Evolutionary conservation across 768 basidiomycete genomes (phyloP).

Genomic region (Tubosaeta sp.): DNA sequence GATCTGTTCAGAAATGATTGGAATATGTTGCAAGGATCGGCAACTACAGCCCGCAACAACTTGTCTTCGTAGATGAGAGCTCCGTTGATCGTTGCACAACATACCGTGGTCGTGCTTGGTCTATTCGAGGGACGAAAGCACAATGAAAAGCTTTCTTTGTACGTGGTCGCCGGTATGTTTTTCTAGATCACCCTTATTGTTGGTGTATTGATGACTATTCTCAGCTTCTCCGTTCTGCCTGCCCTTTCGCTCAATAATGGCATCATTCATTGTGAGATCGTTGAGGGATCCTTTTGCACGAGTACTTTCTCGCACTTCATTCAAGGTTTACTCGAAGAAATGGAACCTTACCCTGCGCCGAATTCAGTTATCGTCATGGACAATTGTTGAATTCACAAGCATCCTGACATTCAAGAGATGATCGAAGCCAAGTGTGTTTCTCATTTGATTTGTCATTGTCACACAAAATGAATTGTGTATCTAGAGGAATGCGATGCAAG

Average conservation of each 20-base stretch:
- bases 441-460: not conserved
- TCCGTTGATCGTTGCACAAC: not conserved
- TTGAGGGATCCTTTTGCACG: slow-evolving; percentile 1
- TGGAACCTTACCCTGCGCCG: not conserved
- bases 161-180: not conserved
- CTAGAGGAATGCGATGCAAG: not conserved
- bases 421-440: not conserved
- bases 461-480: not conserved
- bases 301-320: not conserved
- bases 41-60: not conserved
- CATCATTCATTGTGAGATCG: slow-evolving; percentile 1
- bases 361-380: slow-evolving; percentile 6
- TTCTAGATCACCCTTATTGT: not conserved
- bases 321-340: not conserved
- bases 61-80: not conserved
- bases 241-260: not conserved
- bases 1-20: not conserved
- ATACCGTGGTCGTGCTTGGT: slow-evolving; percentile 1
- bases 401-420: not conserved
- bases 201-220: not conserved
- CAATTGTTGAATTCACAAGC: slow-evolving; percentile 5
- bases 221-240: slow-evolving; percentile 3
- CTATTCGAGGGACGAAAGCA: not conserved
- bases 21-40: not conserved
- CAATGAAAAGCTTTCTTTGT: slow-evolving; percentile 4